phyloP scores from a whole-genome alignment of 176 grass and related monocot species.

The Echinochloa phyllopogon region DNA sequence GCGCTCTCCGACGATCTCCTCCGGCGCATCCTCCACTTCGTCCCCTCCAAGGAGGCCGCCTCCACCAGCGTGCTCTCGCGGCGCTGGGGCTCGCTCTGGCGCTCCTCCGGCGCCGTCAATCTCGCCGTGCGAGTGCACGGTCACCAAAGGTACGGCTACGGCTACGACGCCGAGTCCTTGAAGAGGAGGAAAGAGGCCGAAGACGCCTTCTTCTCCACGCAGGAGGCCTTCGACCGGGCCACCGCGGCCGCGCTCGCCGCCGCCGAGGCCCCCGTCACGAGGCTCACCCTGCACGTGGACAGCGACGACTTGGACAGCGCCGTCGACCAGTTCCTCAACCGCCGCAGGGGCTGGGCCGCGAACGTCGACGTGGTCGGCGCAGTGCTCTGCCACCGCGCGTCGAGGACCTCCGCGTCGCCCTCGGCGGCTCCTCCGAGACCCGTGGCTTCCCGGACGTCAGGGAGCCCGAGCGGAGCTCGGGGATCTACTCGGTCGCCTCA shows the following conservation, averaged over 20 bases:
- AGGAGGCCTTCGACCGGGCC: not conserved
- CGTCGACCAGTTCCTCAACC: not conserved
- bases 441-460: accelerated
- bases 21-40: constrained; percentile 8
- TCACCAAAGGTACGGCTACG: no score
- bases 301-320: accelerated
- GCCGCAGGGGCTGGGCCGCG: no score
- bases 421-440: accelerated
- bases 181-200: no score
- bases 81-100: not conserved
- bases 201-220: not conserved
- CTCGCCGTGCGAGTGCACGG: not conserved
- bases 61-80: not conserved
- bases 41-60: not conserved
- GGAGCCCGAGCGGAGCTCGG: accelerated
- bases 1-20: not conserved
- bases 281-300: not conserved
- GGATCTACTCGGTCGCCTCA: not conserved
- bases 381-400: not conserved
- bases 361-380: not conserved
- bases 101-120: constrained; percentile 7
- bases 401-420: not conserved
- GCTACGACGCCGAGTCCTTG: no score
- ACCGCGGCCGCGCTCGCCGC: not conserved
- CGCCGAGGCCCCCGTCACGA: not conserved